Percentiles rank a stretch among this genome's conserved stretches.
phyloP scores from a whole-genome alignment of 2,329 filamentous ascomycete species.

The Phyllosticta citrichinensis region DNA sequence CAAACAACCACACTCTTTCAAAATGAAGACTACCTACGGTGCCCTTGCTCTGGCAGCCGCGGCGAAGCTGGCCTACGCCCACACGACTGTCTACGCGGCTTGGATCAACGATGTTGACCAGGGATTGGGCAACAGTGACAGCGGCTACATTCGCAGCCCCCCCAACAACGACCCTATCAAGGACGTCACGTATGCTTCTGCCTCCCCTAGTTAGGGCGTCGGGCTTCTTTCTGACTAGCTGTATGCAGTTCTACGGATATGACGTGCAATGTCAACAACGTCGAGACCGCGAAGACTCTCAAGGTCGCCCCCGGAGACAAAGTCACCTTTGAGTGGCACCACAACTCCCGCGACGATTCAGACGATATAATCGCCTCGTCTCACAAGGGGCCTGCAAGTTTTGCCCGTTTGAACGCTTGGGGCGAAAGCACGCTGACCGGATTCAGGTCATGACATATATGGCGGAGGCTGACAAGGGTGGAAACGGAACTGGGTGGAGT shows the following conservation, averaged over 20 bases:
- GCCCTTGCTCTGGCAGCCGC: conserved; percentile 22
- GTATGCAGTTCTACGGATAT: conserved; percentile 17
- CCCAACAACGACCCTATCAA: conserved; percentile 27
- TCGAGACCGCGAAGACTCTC: conserved; percentile 31
- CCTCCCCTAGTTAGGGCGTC: not conserved
- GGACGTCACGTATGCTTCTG: conserved; percentile 19
- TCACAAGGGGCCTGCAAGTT: conserved; percentile 38
- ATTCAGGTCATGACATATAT: conserved; percentile 40
- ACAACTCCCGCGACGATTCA: conserved; percentile 32
- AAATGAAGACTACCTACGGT: conserved; percentile 24
- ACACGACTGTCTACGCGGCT: conserved; percentile 26
- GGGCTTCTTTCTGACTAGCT: not conserved
- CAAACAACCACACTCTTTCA: conserved; percentile 13
- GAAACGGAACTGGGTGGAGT: conserved; percentile 43
- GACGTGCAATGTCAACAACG: conserved; percentile 26
- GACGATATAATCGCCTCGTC: conserved; percentile 45
- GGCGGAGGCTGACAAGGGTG: conserved; percentile 34
- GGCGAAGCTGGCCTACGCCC: conserved; percentile 22
- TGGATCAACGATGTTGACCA: conserved; percentile 34
- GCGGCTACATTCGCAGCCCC: conserved; percentile 40
- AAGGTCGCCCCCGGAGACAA: conserved; percentile 39
- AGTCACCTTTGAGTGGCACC: conserved; percentile 40
- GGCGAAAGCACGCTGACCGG: not conserved
- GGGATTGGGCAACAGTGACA: conserved; percentile 25
- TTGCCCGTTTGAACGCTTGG: no score